phyloP scores from a whole-genome alignment of 2,329 filamentous ascomycete species.

The Alternaria burnsii region DNA sequence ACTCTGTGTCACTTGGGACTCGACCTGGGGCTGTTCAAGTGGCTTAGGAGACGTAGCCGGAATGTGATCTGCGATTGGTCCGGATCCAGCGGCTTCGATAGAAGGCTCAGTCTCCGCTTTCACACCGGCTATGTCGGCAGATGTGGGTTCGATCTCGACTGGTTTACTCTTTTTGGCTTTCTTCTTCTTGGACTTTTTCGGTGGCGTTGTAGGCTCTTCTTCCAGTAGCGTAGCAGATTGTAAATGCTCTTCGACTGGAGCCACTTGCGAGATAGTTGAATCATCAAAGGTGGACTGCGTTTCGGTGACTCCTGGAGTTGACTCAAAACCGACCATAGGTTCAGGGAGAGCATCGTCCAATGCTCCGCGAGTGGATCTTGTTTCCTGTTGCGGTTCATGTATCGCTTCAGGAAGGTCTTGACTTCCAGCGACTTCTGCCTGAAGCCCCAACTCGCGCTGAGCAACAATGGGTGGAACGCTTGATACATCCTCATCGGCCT shows the following conservation, averaged over 20 bases:
- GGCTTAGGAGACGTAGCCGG: not conserved
- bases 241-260: conserved; percentile 9
- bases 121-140: not conserved
- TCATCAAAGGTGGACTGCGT: not conserved
- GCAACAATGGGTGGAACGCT: not conserved
- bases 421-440: not conserved
- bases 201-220: conserved; percentile 31
- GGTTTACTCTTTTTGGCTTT: conserved; percentile 26
- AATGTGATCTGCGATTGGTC: not conserved
- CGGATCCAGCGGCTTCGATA: not conserved
- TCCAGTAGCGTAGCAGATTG: conserved; percentile 11
- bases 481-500: conserved; percentile 7
- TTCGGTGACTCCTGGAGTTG: not conserved
- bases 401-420: not conserved
- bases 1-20: not conserved
- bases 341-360: not conserved
- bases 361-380: not conserved
- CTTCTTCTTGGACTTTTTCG: conserved; percentile 57
- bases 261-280: not conserved
- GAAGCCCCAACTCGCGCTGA: not conserved
- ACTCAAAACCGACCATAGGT: not conserved
- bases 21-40: not conserved
- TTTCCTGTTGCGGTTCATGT: not conserved
- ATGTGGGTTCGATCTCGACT: conserved; percentile 9
- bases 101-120: conserved; percentile 1